These are phyloP conservation scores for Colletotrichum incanum DNA, from an alignment of 2,329 filamentous ascomycete genomes.

Conservation along the genomic window DNA sequence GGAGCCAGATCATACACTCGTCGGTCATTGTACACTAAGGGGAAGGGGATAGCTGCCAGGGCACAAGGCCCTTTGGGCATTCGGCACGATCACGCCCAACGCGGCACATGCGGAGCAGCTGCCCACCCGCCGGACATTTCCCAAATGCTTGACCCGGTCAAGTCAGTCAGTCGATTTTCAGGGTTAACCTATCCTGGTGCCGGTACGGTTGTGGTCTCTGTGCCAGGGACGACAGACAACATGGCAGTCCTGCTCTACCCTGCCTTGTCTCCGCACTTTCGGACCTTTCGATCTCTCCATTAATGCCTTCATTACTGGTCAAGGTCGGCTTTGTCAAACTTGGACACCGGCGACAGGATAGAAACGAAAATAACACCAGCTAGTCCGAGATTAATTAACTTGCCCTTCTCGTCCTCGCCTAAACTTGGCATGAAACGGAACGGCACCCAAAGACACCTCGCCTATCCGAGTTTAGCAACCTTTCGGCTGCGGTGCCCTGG, in stretches of 20 bases:
- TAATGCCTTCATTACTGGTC: constrained; percentile 16
- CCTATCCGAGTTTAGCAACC: constrained; percentile 25
- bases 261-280: constrained; percentile 19
- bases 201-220: not conserved
- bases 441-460: not conserved
- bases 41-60: constrained; percentile 4
- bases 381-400: not conserved
- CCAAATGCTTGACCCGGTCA: not conserved
- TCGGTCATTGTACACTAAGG: constrained; percentile 18
- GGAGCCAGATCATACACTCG: constrained; percentile 32
- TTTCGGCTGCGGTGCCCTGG: not conserved
- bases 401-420: not conserved
- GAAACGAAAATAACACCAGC: constrained; percentile 15
- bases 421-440: constrained; percentile 19
- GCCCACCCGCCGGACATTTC: constrained; percentile 28
- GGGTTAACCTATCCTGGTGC: not conserved
- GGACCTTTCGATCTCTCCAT: not conserved
- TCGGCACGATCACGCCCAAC: constrained; percentile 27
- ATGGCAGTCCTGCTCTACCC: constrained; percentile 10
- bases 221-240: not conserved
- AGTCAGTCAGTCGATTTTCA: not conserved
- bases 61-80: constrained; percentile 7
- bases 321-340: not conserved
- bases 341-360: not conserved
- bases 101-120: constrained; percentile 31